Conservation (phyloP, 2,329 filamentous ascomycete genomes). For the Apiospora aurea region DNA sequence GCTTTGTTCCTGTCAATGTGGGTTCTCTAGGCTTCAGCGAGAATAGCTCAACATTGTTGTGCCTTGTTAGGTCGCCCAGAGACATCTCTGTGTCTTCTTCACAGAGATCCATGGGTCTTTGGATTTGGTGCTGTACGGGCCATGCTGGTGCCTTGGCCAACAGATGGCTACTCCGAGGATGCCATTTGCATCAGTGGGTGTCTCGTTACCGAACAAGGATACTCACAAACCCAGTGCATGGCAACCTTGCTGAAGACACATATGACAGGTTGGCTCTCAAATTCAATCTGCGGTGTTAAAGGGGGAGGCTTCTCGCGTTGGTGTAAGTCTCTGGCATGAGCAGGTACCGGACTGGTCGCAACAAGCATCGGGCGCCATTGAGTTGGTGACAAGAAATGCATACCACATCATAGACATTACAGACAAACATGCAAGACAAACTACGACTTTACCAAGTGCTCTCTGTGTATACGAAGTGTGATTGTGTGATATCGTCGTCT, state of each 20-base stretch:
- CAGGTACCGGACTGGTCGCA: conserved; percentile 2
- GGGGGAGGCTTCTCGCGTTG: conserved; percentile 15
- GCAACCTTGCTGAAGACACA: not conserved
- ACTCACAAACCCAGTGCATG: conserved; percentile 5
- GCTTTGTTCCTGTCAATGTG: not conserved
- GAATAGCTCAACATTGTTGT: not conserved
- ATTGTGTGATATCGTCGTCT: not conserved
- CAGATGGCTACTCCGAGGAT: conserved; percentile 7
- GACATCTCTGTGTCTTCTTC: conserved; percentile 19
- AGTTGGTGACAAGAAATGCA: conserved; percentile 20
- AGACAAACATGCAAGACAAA: conserved; percentile 24
- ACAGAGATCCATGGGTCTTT: conserved; percentile 20
- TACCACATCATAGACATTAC: conserved; percentile 24
- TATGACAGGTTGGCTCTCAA: not conserved
- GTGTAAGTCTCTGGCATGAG: not conserved
- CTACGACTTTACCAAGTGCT: not conserved
- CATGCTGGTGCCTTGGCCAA: conserved; percentile 1
- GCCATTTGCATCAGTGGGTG: conserved; percentile 8
- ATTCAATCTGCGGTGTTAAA: not conserved
- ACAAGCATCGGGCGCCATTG: conserved; percentile 2
- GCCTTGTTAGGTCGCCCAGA: conserved; percentile 12
- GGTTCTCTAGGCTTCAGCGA: conserved; percentile 8
- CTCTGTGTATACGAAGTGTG: not conserved
- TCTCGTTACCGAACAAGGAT: not conserved
- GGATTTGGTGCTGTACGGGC: conserved; percentile 19